These are phyloP conservation scores for Panicum hallii DNA, from an alignment of 202 grass and related monocot genomes.

Conservation along the genomic window DNA sequence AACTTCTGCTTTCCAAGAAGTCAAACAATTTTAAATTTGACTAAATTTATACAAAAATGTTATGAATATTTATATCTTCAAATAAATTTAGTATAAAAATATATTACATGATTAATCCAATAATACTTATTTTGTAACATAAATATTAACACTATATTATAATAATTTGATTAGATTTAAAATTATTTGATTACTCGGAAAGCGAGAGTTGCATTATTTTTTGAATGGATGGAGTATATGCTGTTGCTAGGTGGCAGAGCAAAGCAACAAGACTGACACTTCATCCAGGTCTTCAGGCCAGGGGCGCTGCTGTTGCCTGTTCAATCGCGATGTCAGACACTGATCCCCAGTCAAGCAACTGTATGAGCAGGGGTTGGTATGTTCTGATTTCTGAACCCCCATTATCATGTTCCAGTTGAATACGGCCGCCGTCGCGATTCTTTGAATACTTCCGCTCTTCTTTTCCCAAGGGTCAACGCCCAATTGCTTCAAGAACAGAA, in stretches of 20 bases:
- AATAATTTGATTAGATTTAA: too few species aligned
- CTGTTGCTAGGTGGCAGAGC: neutral
- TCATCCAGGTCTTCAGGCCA: neutral
- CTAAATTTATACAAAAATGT: too few species aligned
- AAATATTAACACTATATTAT: too few species aligned
- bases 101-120: too few species aligned
- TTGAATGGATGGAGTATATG: too few species aligned
- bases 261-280: neutral
- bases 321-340: constrained; percentile 18
- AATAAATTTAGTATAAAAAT: too few species aligned
- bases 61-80: too few species aligned
- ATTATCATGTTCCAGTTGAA: neutral
- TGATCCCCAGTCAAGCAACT: neutral
- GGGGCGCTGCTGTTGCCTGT: neutral
- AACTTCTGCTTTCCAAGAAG: too few species aligned
- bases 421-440: neutral
- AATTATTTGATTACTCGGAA: too few species aligned
- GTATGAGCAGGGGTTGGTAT: neutral
- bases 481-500: neutral
- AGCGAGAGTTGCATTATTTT: too few species aligned
- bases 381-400: neutral
- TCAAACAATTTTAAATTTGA: too few species aligned
- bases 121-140: too few species aligned
- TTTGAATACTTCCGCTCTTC: constrained; percentile 9
- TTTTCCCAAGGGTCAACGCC: neutral